Evolutionary conservation across 1,284 basidiomycete genomes (phyloP), one percentile per base, ranked within the genome.

Genomic region (Trametes polyzona): DNA sequence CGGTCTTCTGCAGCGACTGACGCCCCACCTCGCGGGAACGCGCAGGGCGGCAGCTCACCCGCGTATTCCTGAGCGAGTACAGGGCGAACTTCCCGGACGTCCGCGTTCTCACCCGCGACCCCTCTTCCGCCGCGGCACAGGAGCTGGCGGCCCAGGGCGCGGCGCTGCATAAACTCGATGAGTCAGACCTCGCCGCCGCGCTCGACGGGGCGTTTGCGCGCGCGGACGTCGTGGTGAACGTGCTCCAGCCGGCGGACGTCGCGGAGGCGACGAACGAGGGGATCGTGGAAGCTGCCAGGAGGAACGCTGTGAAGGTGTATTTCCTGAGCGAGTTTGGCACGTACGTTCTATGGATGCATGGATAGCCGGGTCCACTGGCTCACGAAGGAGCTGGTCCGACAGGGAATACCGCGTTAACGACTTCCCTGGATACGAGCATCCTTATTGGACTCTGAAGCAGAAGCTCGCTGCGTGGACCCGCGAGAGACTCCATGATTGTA

Each of bases 311-410:
- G 11, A 58, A 54, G 46, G 65, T 67, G 32, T 70, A 69, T 49
- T 70, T 70, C 55, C 66, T 67, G n/a, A 64, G 63, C 50, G 69
- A 71, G 43, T 71, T 62, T 36, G 70, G 69, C 27, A 41, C 52
- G 69, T 71, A 55, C 42, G 64, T 50, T 23, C 1, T 24, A 19
- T 21, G 26, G 17, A 36, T 37, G 41, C 46, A 14, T 12, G 17
- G 35, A n/a, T n/a, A n/a, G n/a, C n/a, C n/a, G 26, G 19, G 1
- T 19, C n/a, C 11, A 23, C 5, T 10, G 12, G 19, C 37, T 36
- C 32, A 35, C 17, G 14, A 17, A 5, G 36, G 9, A 9, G 19
- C 33, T 16, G 1, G 27, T 29, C 9, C 26, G 29, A 23, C 32
- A 70, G 69, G 4, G 69, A 70, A 48, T 64, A 68, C 36, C 65